phyloP scores from a whole-genome alignment of 2,329 filamentous ascomycete species.

The Dissoconium aciculare region DNA sequence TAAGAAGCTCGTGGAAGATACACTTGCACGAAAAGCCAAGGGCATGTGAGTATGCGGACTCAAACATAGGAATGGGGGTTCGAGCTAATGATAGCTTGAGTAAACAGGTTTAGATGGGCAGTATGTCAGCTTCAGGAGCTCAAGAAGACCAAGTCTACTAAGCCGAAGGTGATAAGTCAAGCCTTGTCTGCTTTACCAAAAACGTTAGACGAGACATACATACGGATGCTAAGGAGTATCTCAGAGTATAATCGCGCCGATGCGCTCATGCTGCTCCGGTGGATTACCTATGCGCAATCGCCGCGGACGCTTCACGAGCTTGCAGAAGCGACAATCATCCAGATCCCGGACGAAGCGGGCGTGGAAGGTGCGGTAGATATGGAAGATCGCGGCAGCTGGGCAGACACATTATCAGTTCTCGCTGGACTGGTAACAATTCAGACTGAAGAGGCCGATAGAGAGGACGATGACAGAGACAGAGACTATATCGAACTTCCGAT shows the following conservation, averaged over 20 bases:
- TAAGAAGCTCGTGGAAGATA: conserved; percentile 8
- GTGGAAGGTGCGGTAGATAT: conserved; percentile 6
- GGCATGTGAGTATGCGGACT: conserved; percentile 10
- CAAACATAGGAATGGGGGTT: background rate
- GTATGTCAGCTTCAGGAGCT: conserved; percentile 9
- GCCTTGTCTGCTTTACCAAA: conserved; percentile 6
- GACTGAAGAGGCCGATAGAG: no score
- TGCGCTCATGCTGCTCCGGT: conserved; percentile 9
- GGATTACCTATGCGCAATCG: conserved; percentile 9
- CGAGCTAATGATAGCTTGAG: no score
- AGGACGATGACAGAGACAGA: background rate
- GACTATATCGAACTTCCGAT: background rate
- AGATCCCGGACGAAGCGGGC: conserved; percentile 2
- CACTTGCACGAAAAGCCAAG: conserved; percentile 8
- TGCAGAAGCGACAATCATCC: conserved; percentile 10
- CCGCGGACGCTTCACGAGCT: conserved; percentile 9
- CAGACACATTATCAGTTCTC: conserved; percentile 9
- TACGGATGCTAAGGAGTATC: conserved; percentile 10
- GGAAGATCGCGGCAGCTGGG: conserved; percentile 6
- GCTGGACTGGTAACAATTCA: conserved; percentile 5
- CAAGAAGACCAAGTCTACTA: conserved; percentile 7
- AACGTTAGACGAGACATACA: conserved; percentile 11
- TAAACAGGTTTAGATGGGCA: conserved; percentile 12
- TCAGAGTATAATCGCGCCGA: conserved; percentile 3
- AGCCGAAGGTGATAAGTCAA: conserved; percentile 7